Evolutionary conservation across 176 grass and related monocot species (phyloP).

Genomic region (Avena sativa): DNA sequence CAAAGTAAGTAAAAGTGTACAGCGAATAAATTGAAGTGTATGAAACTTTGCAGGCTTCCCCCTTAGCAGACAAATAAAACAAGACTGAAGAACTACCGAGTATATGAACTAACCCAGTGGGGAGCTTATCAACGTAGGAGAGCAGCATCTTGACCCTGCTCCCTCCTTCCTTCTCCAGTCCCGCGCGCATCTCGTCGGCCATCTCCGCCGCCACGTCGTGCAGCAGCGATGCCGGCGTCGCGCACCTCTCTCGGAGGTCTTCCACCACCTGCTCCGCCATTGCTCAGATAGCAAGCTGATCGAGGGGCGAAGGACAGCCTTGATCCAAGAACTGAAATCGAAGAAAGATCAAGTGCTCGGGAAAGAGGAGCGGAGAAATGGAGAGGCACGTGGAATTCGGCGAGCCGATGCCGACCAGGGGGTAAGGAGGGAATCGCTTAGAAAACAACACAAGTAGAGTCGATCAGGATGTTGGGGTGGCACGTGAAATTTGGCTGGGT

Average conservation of each 20-base stretch:
- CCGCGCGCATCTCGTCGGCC: constrained; percentile 74
- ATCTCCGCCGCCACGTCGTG: constrained; percentile 60
- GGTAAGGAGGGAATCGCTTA: not conserved
- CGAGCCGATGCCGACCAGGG: not conserved
- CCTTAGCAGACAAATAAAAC: constrained; percentile 5
- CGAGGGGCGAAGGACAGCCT: not conserved
- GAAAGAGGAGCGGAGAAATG: not conserved
- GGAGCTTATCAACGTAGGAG: constrained; percentile 84
- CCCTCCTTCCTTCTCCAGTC: constrained; percentile 57
- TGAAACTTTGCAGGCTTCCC: not conserved
- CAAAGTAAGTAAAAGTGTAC: not conserved
- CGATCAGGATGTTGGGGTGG: not conserved
- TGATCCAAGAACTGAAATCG: not conserved
- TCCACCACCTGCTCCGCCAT: constrained; percentile 60
- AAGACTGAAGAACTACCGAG: not conserved
- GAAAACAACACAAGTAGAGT: not conserved
- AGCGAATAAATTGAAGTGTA: not conserved
- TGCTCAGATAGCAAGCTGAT: not conserved
- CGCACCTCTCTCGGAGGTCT: constrained; percentile 59
- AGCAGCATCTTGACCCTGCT: constrained; percentile 89
- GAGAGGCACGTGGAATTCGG: not conserved
- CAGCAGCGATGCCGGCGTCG: constrained; percentile 51
- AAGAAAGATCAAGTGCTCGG: not conserved
- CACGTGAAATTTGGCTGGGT: constrained; percentile 41
- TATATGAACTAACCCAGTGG: constrained; percentile 57